Evolutionary conservation across 78 protist genomes (phyloP).

Genomic region (Dictyostelium brefeldianum): DNA sequence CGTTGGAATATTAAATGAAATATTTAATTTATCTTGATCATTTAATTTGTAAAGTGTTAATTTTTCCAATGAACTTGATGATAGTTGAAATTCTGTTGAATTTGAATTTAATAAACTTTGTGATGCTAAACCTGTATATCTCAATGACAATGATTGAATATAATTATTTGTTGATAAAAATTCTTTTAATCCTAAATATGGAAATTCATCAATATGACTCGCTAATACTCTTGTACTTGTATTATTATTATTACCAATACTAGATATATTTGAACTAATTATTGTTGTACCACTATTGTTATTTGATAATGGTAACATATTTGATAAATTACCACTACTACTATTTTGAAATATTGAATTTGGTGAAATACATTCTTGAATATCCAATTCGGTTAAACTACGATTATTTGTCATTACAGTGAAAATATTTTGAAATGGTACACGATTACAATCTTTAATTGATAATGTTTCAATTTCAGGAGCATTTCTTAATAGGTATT

Average conservation of each 20-base stretch:
- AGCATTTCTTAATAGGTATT: background rate
- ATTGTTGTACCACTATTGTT: background rate
- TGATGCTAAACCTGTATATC: constrained; percentile 2
- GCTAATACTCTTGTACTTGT: constrained; percentile 7
- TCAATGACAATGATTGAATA: constrained; percentile 1
- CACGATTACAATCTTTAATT: background rate
- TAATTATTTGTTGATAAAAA: background rate
- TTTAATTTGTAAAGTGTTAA: background rate
- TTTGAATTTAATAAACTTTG: background rate
- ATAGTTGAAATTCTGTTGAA: background rate
- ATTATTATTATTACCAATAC: background rate
- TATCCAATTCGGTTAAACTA: background rate
- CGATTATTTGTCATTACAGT: background rate
- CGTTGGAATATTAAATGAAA: constrained; percentile 13
- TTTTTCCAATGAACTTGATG: constrained; percentile 15
- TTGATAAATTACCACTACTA: background rate
- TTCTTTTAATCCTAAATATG: constrained; percentile 2
- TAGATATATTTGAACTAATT: background rate
- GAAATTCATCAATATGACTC: constrained; percentile 18
- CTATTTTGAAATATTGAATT: background rate
- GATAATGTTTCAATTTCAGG: background rate
- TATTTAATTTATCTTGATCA: constrained; percentile 20
- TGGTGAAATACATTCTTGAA: background rate
- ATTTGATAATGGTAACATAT: background rate
- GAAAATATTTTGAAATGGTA: background rate